Conservation (phyloP, 179 eudicot genomes). For the Spinacia oleracea region DNA sequence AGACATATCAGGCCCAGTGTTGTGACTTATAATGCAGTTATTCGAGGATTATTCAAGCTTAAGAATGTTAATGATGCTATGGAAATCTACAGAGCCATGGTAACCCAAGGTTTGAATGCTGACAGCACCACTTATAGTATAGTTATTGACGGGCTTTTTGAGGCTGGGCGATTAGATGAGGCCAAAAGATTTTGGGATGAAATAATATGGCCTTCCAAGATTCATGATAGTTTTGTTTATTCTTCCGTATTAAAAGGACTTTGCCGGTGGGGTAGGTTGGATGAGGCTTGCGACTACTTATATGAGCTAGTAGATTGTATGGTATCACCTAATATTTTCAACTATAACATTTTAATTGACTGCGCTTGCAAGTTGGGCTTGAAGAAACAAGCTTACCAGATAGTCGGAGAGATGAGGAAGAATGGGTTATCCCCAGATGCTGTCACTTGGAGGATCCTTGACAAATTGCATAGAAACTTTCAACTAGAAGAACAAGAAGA, state of each 20-base stretch:
- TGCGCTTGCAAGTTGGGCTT: constrained; percentile 69
- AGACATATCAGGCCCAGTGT: constrained; percentile 60
- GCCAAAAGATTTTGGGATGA: constrained; percentile 76
- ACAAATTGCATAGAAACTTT: neutral
- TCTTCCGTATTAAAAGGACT: constrained; percentile 78
- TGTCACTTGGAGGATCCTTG: constrained; percentile 34
- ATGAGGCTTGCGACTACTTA: constrained; percentile 79
- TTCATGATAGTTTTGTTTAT: constrained; percentile 78
- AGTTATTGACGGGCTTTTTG: constrained; percentile 70
- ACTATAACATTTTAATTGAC: constrained; percentile 72
- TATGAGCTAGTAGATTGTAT: constrained; percentile 90
- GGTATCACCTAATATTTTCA: constrained; percentile 56
- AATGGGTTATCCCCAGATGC: constrained; percentile 87
- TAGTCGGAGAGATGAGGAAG: constrained; percentile 87
- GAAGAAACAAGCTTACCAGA: constrained; percentile 79
- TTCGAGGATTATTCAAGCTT: constrained; percentile 62
- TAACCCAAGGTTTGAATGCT: constrained; percentile 43
- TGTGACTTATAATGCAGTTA: constrained; percentile 72
- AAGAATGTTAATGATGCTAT: constrained; percentile 53
- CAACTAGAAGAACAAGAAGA: neutral
- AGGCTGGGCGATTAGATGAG: constrained; percentile 47
- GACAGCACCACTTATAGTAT: constrained; percentile 63
- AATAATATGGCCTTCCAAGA: constrained; percentile 77
- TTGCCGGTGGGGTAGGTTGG: constrained; percentile 51
- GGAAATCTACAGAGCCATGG: constrained; percentile 52